Percentiles rank a stretch among this genome's conserved stretches.
These are phyloP conservation scores for Pilaira anomala DNA, from an alignment of 192 early-diverging fungal genomes.

Conservation along the genomic window DNA sequence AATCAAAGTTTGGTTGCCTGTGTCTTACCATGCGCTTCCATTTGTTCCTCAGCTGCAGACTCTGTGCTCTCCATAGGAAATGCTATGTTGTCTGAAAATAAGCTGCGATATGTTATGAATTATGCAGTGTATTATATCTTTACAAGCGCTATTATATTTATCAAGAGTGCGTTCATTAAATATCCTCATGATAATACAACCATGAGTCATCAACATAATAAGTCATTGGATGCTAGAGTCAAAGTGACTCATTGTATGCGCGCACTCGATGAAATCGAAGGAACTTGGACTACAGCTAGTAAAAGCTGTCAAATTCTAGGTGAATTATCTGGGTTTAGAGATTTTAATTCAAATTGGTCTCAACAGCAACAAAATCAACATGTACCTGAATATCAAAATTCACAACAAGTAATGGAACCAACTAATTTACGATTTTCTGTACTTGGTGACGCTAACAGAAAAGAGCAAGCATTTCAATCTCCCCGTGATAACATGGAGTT, in stretches of 20 bases:
- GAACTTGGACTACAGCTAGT: slow-evolving; percentile 25
- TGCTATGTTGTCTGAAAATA: slow-evolving; percentile 9
- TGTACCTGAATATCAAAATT: background rate
- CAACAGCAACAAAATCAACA: background rate
- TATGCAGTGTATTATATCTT: slow-evolving; percentile 29
- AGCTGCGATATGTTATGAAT: slow-evolving; percentile 18
- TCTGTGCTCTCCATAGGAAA: slow-evolving; percentile 22
- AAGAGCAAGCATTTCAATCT: background rate
- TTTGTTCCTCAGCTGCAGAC: slow-evolving; percentile 27
- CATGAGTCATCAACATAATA: background rate
- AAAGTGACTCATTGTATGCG: slow-evolving; percentile 24
- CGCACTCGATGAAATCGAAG: slow-evolving; percentile 17
- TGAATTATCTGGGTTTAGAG: slow-evolving; percentile 20
- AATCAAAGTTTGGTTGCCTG: slow-evolving; percentile 13
- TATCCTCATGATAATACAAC: background rate
- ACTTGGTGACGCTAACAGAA: background rate
- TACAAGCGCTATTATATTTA: slow-evolving; percentile 31
- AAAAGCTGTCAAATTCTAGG: slow-evolving; percentile 28
- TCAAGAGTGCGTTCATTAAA: slow-evolving; percentile 17
- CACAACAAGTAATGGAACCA: background rate
- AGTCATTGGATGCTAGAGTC: slow-evolving; percentile 14
- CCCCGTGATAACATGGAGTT: background rate
- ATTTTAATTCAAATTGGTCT: background rate
- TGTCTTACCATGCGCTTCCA: slow-evolving; percentile 22
- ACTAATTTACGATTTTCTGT: background rate